Conservation (phyloP, 306 rosid species). For the Adenanthera pavonina region DNA sequence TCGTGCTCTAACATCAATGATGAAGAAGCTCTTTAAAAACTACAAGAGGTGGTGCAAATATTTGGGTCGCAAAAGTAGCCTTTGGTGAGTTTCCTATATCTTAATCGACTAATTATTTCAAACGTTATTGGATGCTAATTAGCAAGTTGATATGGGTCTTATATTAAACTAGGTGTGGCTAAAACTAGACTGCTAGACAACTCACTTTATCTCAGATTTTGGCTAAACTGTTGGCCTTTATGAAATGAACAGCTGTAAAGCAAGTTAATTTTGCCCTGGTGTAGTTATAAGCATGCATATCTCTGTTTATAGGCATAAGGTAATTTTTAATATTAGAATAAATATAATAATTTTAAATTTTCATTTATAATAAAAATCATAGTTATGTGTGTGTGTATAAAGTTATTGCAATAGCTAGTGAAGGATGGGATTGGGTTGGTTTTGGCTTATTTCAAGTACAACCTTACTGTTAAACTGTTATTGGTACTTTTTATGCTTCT, state of each 20-base stretch:
- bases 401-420: slow-evolving; percentile 7
- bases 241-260: slow-evolving; percentile 8
- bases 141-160: slow-evolving; percentile 33
- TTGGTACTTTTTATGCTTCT: background rate
- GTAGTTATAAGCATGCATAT: background rate
- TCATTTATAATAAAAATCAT: background rate
- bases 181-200: background rate
- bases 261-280: slow-evolving; percentile 10
- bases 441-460: slow-evolving; percentile 24
- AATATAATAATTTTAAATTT: slow-evolving; percentile 14
- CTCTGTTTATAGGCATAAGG: background rate
- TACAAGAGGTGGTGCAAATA: slow-evolving; percentile 96
- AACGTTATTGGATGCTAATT: slow-evolving; percentile 8
- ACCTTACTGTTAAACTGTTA: background rate
- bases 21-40: slow-evolving; percentile 93
- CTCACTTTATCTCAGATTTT: background rate
- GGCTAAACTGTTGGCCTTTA: slow-evolving; percentile 16
- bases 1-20: slow-evolving; percentile 75
- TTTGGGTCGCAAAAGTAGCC: slow-evolving; percentile 97
- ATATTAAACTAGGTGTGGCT: slow-evolving; percentile 4
- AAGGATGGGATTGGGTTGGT: slow-evolving; percentile 8
- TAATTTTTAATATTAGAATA: background rate
- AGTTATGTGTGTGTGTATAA: background rate
- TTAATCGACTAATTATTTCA: slow-evolving; percentile 27
- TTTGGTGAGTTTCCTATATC: slow-evolving; percentile 73